Percentiles rank a stretch among this genome's conserved stretches.
These are phyloP conservation scores for Paxillus involutus DNA, from an alignment of 768 basidiomycete genomes.

Conservation along the genomic window DNA sequence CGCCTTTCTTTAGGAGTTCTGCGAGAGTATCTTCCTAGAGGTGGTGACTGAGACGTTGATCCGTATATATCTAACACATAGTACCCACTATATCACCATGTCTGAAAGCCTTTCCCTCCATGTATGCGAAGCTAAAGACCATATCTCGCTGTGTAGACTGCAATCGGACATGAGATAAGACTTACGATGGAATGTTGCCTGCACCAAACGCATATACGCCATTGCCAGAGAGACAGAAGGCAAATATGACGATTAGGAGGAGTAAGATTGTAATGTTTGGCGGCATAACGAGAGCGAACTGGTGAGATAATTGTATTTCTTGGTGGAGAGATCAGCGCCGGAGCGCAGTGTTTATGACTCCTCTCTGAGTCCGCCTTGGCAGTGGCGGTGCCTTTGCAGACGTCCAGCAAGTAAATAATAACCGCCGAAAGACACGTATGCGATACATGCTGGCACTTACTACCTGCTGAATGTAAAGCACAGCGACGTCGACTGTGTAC, in stretches of 20 bases:
- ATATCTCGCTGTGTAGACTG: background rate
- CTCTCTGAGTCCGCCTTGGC: background rate
- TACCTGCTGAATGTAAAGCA: too few species aligned
- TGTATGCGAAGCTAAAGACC: conserved; percentile 64
- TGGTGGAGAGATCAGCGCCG: background rate
- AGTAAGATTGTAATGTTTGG: conserved; percentile 39
- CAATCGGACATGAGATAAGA: conserved; percentile 4
- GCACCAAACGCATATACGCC: conserved; percentile 77
- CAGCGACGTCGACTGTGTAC: too few species aligned
- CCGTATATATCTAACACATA: conserved; percentile 1
- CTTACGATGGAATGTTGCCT: conserved; percentile 81
- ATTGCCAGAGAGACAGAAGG: conserved; percentile 55
- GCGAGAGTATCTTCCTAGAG: conserved; percentile 67
- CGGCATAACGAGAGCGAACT: conserved; percentile 2
- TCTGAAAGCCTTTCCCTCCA: conserved; percentile 83
- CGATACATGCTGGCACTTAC: too few species aligned
- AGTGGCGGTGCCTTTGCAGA: background rate
- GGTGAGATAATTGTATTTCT: background rate
- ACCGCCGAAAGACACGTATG: too few species aligned
- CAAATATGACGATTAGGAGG: conserved; percentile 48
- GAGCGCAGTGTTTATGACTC: too few species aligned
- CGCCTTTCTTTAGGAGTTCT: conserved; percentile 57
- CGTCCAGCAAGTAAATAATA: too few species aligned
- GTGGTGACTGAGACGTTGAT: conserved; percentile 16
- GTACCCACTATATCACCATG: conserved; percentile 83